Evolutionary conservation across 2,329 filamentous ascomycete species (phyloP).

Genomic region (Lachnellula subtilissima): DNA sequence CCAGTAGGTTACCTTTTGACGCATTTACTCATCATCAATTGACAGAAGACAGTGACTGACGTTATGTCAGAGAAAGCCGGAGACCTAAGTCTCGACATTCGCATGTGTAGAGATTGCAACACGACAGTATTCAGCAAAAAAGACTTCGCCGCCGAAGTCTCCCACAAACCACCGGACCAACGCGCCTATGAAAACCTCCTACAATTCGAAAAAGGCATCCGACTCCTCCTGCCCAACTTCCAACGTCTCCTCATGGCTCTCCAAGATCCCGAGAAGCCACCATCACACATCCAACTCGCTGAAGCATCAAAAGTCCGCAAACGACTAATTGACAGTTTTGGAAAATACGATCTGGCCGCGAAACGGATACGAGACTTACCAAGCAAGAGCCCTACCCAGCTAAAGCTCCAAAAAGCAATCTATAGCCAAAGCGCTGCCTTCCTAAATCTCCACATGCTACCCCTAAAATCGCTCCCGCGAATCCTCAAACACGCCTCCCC

Average conservation of each 20-base stretch:
- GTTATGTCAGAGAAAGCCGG: slow-evolving; percentile 42
- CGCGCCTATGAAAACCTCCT: slow-evolving; percentile 62
- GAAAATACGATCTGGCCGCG: slow-evolving; percentile 65
- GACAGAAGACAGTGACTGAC: slow-evolving; percentile 33
- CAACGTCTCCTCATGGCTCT: slow-evolving; percentile 59
- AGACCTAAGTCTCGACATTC: slow-evolving; percentile 70
- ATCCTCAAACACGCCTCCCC: slow-evolving; percentile 58
- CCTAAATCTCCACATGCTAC: slow-evolving; percentile 70
- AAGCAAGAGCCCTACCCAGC: slow-evolving; percentile 58
- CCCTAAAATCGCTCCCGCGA: slow-evolving; percentile 56
- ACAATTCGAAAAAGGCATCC: slow-evolving; percentile 68
- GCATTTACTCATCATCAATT: slow-evolving; percentile 11
- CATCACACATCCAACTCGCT: slow-evolving; percentile 48
- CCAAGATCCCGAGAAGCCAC: slow-evolving; percentile 57
- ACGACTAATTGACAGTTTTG: slow-evolving; percentile 65
- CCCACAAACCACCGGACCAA: slow-evolving; percentile 54
- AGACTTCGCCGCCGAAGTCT: slow-evolving; percentile 59
- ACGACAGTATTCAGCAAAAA: slow-evolving; percentile 62
- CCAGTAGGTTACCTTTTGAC: slow-evolving; percentile 44
- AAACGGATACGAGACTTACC: slow-evolving; percentile 64
- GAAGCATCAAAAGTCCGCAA: slow-evolving; percentile 69
- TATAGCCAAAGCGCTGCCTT: slow-evolving; percentile 66
- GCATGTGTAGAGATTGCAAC: slow-evolving; percentile 90
- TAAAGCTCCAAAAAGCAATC: slow-evolving; percentile 61
- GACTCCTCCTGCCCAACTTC: slow-evolving; percentile 62